Percentiles rank a stretch among this genome's conserved stretches.
Conservation (phyloP, 306 rosid species). For the Vigna unguiculata region DNA sequence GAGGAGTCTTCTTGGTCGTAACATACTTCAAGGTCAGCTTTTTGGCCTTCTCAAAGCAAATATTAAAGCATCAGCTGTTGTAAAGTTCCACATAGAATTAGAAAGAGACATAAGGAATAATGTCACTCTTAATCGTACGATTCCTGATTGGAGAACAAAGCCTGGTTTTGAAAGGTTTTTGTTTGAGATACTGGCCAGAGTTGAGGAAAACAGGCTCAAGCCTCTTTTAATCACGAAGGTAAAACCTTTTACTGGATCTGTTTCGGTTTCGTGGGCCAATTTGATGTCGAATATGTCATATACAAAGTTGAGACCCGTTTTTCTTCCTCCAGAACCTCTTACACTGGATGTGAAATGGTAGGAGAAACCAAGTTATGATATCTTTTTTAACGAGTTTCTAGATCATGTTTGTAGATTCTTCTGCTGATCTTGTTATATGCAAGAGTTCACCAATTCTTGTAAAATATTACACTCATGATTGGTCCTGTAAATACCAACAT, state of each 20-base stretch:
- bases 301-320: conserved; percentile 70
- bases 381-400: conserved; percentile 29
- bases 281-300: conserved; percentile 83
- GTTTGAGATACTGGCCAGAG: conserved; percentile 73
- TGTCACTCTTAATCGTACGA: conserved; percentile 30
- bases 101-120: conserved; percentile 59
- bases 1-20: conserved; percentile 58
- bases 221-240: conserved; percentile 64
- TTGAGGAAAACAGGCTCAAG: conserved; percentile 60
- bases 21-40: conserved; percentile 52
- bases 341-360: conserved; percentile 95
- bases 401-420: conserved; percentile 38
- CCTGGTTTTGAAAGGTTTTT: conserved; percentile 62
- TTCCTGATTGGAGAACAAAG: conserved; percentile 81
- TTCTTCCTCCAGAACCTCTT: conserved; percentile 81
- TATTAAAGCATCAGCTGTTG: conserved; percentile 64
- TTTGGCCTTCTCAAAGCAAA: conserved; percentile 68
- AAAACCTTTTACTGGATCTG: conserved; percentile 63
- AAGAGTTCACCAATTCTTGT: conserved; percentile 43
- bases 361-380: conserved; percentile 45
- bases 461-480: conserved; percentile 32
- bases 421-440: conserved; percentile 39
- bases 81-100: conserved; percentile 70
- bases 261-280: conserved; percentile 76
- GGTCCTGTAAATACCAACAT: conserved; percentile 60